phyloP scores from a whole-genome alignment of 2,329 filamentous ascomycete genomes.

The Periglandula ipomoeae region DNA sequence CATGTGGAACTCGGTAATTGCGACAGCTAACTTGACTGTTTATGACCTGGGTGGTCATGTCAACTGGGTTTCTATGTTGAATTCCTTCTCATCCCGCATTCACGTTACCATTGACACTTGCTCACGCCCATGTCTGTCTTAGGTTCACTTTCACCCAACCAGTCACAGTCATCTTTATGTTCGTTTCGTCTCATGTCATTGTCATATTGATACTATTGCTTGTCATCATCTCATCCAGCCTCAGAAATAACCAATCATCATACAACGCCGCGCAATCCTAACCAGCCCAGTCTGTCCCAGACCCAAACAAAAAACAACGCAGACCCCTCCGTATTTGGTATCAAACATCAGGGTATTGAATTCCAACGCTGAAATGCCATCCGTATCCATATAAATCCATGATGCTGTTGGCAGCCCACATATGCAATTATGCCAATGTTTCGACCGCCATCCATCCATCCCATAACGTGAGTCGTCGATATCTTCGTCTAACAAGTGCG shows the following conservation, averaged over 20 bases:
- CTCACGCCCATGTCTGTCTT: no score
- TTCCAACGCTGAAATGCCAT: constrained; percentile 4
- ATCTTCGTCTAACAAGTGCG: constrained; percentile 9
- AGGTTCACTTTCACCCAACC: no score
- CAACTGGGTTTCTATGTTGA: no score
- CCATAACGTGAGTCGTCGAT: constrained; percentile 10
- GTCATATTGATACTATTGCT: no score
- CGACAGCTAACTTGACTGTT: no score
- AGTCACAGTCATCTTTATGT: no score
- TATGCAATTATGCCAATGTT: background rate
- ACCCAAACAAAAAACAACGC: background rate
- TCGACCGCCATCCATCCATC: background rate
- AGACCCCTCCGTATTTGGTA: constrained; percentile 4
- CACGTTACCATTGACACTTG: no score
- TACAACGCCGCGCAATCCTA: constrained; percentile 1
- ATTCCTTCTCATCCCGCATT: no score
- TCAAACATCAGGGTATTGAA: constrained; percentile 10
- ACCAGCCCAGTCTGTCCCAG: background rate
- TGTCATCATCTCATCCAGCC: background rate
- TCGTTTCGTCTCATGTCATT: no score
- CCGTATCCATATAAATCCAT: background rate
- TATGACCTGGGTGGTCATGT: no score
- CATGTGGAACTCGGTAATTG: no score
- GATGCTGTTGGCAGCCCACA: background rate
- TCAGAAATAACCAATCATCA: background rate